Conservation (phyloP, 2,329 filamentous ascomycete genomes). For the Zymoseptoria ardabiliae region DNA sequence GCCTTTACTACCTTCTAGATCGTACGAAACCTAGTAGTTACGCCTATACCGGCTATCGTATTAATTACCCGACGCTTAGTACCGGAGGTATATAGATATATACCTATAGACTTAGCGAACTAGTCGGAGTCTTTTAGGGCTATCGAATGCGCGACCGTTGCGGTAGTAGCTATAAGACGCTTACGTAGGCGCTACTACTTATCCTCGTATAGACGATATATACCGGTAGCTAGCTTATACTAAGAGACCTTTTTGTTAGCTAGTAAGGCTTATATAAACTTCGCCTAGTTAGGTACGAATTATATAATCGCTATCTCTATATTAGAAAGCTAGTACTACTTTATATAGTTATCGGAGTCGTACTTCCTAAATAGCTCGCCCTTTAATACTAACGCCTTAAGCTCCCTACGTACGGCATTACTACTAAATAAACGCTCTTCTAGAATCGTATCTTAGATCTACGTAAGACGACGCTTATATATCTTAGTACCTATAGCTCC, state of each 20-base stretch:
- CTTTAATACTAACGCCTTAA: background rate
- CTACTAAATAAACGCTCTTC: background rate
- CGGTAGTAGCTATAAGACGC: background rate
- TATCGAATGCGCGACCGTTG: background rate
- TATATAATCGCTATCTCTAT: background rate
- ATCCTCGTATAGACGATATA: background rate
- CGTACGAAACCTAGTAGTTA: background rate
- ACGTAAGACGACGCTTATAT: background rate
- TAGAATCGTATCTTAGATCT: background rate
- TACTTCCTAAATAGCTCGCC: background rate
- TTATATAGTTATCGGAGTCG: background rate
- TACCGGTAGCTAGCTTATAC: background rate
- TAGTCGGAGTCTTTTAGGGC: background rate
- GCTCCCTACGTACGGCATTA: background rate
- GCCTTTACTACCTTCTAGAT: background rate
- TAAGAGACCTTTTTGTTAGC: background rate
- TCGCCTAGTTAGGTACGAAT: background rate
- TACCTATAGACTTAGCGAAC: background rate
- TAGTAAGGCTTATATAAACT: background rate
- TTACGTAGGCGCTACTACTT: background rate
- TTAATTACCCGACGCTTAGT: conserved; percentile 1
- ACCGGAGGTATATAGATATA: background rate
- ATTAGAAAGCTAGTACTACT: background rate
- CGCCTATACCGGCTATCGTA: background rate
- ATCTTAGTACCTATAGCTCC: background rate